These are phyloP conservation scores for Solanum chiquidenum DNA, from an alignment of 257 asterid genomes.

Conservation along the genomic window DNA sequence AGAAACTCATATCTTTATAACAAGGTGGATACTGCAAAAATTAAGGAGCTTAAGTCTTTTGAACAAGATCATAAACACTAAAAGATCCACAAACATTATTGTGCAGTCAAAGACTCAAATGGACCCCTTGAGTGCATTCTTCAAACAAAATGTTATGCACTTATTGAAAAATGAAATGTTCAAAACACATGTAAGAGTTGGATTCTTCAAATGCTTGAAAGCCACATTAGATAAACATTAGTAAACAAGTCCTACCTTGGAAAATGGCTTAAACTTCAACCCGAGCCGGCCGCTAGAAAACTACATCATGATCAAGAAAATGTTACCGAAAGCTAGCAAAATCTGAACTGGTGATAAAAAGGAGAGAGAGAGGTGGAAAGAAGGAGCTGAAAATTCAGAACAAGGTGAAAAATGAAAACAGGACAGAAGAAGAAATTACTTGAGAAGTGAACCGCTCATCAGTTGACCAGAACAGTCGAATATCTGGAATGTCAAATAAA, in stretches of 20 bases:
- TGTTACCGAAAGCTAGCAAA: not conserved
- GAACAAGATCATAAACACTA: not conserved
- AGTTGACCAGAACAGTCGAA: slow-evolving; percentile 88
- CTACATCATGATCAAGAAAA: slow-evolving; percentile 23
- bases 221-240: not conserved
- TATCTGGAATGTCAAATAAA: slow-evolving; percentile 88
- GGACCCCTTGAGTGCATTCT: not conserved
- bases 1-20: slow-evolving; percentile 86
- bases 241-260: slow-evolving; percentile 46
- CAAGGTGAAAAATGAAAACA: not conserved
- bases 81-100: not conserved
- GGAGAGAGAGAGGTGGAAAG: not conserved
- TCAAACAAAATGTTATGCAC: not conserved
- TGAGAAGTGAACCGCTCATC: slow-evolving; percentile 96
- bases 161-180: not conserved
- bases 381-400: not conserved
- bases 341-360: not conserved
- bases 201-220: not conserved
- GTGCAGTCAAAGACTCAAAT: not conserved
- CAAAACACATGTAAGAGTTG: not conserved
- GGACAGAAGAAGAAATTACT: slow-evolving; percentile 23
- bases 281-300: slow-evolving; percentile 82
- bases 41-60: not conserved
- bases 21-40: slow-evolving; percentile 83
- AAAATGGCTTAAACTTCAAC: slow-evolving; percentile 72